Percentiles rank a stretch among this genome's conserved stretches.
These are phyloP conservation scores for Maudiozyma bulderi DNA, from an alignment of 805 yeast species.

Conservation along the genomic window DNA sequence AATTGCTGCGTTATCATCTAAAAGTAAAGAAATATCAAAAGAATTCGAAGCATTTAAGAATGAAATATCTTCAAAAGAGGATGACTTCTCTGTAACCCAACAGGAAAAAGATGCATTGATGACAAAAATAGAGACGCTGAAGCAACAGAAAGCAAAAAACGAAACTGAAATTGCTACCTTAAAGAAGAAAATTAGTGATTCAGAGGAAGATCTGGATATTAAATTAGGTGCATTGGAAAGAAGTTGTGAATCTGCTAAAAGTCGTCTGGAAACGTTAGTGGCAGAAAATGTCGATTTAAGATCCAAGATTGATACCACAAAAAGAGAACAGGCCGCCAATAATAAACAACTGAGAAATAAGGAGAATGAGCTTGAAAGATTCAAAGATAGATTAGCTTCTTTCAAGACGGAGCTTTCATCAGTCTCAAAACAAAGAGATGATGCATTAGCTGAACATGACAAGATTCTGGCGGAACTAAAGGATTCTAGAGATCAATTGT, in stretches of 20 bases:
- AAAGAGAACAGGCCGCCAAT: slow-evolving; percentile 30
- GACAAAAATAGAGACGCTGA: slow-evolving; percentile 8
- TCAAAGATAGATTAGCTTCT: slow-evolving; percentile 20
- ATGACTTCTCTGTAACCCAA: not conserved
- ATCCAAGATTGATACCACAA: slow-evolving; percentile 31
- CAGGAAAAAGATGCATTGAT: slow-evolving; percentile 5
- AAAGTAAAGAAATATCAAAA: slow-evolving; percentile 34
- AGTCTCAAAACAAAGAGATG: slow-evolving; percentile 26
- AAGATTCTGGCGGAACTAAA: slow-evolving; percentile 21
- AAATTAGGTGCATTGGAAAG: slow-evolving; percentile 29
- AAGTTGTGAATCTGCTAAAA: slow-evolving; percentile 29
- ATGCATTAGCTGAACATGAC: slow-evolving; percentile 22
- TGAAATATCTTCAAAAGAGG: not conserved
- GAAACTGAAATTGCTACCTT: slow-evolving; percentile 28
- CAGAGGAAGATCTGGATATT: slow-evolving; percentile 29
- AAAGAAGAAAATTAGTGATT: slow-evolving; percentile 22
- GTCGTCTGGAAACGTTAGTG: slow-evolving; percentile 31
- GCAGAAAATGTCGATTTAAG: slow-evolving; percentile 39
- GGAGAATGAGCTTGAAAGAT: slow-evolving; percentile 27
- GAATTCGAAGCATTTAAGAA: slow-evolving; percentile 44
- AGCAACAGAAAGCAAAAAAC: slow-evolving; percentile 15
- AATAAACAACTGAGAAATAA: slow-evolving; percentile 30
- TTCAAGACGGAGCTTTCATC: slow-evolving; percentile 22
- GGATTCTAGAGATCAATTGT: slow-evolving; percentile 20
- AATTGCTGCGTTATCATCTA: not conserved